A percentile compares a stretch with the other conserved stretches of the same genome.
These are phyloP conservation scores for Puccinia coronata DNA, from an alignment of 1,284 basidiomycete genomes.

Conservation along the genomic window DNA sequence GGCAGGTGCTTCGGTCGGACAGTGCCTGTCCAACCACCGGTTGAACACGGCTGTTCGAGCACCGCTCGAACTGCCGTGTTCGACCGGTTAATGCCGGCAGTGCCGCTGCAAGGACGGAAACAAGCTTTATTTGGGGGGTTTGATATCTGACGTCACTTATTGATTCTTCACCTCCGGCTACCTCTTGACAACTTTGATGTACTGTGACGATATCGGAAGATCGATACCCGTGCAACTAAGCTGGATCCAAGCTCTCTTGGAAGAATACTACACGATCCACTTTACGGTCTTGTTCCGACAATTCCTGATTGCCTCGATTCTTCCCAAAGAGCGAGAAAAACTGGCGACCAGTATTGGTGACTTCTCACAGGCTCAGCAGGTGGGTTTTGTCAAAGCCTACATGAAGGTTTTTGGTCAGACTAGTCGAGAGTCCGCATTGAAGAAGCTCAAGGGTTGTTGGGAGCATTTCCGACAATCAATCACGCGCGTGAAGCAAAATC, in stretches of 20 bases:
- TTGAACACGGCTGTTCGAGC: too few species aligned
- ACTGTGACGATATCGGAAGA: neutral
- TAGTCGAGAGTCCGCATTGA: neutral
- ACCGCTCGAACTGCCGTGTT: too few species aligned
- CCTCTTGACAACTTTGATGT: conserved; percentile 24
- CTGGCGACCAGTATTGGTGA: neutral
- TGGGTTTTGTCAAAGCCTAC: neutral
- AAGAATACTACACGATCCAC: conserved; percentile 5
- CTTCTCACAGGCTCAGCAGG: neutral
- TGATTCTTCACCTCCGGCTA: neutral
- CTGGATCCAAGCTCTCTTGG: conserved; percentile 15
- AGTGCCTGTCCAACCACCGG: too few species aligned
- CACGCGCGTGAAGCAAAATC: neutral
- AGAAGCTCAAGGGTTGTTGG: neutral
- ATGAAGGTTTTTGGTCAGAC: neutral
- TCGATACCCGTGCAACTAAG: conserved; percentile 30
- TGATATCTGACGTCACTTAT: conserved; percentile 13
- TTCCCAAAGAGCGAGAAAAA: neutral
- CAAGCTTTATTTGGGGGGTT: neutral
- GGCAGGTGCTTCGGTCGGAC: too few species aligned
- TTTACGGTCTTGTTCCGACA: neutral
- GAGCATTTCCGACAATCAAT: neutral
- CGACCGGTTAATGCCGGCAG: too few species aligned
- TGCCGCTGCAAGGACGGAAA: neutral
- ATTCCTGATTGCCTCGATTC: neutral